Base-by-base conservation (phyloP, 164 flowering plant species). In the Chloranthus sessilifolius region DNA sequence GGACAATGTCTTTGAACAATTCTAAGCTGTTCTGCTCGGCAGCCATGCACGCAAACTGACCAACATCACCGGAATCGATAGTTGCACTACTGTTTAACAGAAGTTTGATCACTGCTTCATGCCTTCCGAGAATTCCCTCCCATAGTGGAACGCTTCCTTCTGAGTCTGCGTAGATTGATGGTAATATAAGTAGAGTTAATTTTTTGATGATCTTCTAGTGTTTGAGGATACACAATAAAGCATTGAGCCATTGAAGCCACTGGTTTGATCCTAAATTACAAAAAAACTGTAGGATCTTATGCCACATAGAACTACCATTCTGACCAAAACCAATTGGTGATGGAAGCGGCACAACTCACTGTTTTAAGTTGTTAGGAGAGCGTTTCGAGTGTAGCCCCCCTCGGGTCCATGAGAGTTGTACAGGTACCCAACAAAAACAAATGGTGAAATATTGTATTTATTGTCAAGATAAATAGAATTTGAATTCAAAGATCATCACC, bases 111-210 rank as follows among this genome's bases (percentile, higher is more conserved):
- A 80, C 67, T 1, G 42, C 5, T 26, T 72, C 69, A 48, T 83
- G 76, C 2, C 71, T 69, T 20, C 63, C 70, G 16, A 67, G 23
- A 27, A 85, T 77, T 37, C 88, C 90, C 46, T 83, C 95, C 95
- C 95, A 85, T 1, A 83, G 42, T 2, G 95, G 90, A 27, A 74
- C 79, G 52, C 47, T 77, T 29, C 95, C 95, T 16, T 85, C 82
- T 0, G 67, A 69, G 48, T 85, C 95, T 85, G 77, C 57, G 17
- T 38, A 20, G 19, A n/a, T 7, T 5, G 6, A n/a, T n/a, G 17
- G 17, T n/a, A 38, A 20, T 5, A n/a, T 5, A 38, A 38, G n/a
- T 38, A 7, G 37, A 7, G 12, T 7, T 33, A 8, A 33, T 7
- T 14, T 33, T 14, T 14, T 33, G 12, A 33, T 7, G 36, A 33